Evolutionary conservation across 164 flowering plant species (phyloP), one percentile per base, ranked within the genome.

Genomic region (Houttuynia cordata): DNA sequence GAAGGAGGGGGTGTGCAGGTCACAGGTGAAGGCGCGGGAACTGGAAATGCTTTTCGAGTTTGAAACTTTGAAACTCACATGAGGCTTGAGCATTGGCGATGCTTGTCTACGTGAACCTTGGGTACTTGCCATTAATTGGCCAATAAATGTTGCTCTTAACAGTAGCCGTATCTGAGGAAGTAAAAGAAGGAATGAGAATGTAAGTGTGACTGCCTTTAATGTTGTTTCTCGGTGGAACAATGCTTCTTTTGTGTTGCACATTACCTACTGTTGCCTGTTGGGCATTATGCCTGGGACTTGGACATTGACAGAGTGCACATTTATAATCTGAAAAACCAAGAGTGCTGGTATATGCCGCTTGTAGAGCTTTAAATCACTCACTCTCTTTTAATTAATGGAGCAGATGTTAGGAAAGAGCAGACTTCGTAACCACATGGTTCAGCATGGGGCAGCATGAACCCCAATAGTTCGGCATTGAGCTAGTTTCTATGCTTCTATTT

Each of bases 111-210:
- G 22, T 52, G 54, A 52, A 7, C 17, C 21, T 5, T 21, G 10
- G 54, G 21, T 18, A 7, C 54, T 15, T n/a, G 54, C 54, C 20
- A 52, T 52, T 6, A 52, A 19, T 52, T 52, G 22, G 22, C 21
- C 7, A 52, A 8, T 52, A 7, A 52, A 52, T 86, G 60, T 14
- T 42, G n/a, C 17, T 3, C 9, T 10, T 42, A 14, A 3, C 12
- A 10, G 49, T 42, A 42, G 49, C 14, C 4, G 49, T 1, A 42
- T 5, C 49, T 42, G 8, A 5, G 12, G 9, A 42, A 1, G 49
- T 42, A 14, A 42, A 42, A 12, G 49, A 42, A 42, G 49, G 8
- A 42, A 42, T 42, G 49, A 42, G 49, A 42, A 42, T 42, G 49
- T 42, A 10, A 42, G 49, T 42, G 49, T 42, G 49, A 42, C 49